phyloP scores from a whole-genome alignment of 805 yeast species.

The Saccharomycopsis sp. region DNA sequence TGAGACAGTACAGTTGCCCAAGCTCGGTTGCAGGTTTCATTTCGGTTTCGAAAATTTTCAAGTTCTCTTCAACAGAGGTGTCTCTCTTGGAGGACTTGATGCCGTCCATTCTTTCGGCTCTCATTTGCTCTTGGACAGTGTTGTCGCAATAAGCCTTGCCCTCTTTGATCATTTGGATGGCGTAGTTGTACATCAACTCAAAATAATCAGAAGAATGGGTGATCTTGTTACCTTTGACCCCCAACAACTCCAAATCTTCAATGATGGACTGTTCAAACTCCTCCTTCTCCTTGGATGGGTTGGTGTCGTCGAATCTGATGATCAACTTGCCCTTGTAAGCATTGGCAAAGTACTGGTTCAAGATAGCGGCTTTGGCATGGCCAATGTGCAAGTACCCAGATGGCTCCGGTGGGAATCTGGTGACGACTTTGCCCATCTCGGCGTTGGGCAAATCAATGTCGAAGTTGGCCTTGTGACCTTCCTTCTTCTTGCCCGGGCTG shows the following conservation, averaged over 20 bases:
- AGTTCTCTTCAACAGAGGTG: constrained; percentile 85
- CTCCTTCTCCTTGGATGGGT: constrained; percentile 91
- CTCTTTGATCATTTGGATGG: constrained; percentile 80
- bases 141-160: constrained; percentile 98
- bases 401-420: constrained; percentile 99
- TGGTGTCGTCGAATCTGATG: constrained; percentile 96
- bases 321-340: constrained; percentile 94
- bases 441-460: constrained; percentile 92
- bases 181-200: constrained; percentile 79
- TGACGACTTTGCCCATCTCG: constrained; percentile 87
- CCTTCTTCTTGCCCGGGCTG: constrained; percentile 54
- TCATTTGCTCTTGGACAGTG: constrained; percentile 88
- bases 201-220: constrained; percentile 94
- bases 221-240: constrained; percentile 82
- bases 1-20: constrained; percentile 84
- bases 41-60: constrained; percentile 75
- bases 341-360: constrained; percentile 94
- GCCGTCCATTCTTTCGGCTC: constrained; percentile 98
- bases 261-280: constrained; percentile 92
- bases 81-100: constrained; percentile 87
- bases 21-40: constrained; percentile 92
- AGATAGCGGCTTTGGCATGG: constrained; percentile 96
- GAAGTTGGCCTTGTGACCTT: constrained; percentile 86
- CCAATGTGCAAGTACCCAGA: constrained; percentile 99
- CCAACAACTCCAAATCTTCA: constrained; percentile 84